Evolutionary conservation across 2,329 filamentous ascomycete species (phyloP).

Genomic region (Microdochium paspali): DNA sequence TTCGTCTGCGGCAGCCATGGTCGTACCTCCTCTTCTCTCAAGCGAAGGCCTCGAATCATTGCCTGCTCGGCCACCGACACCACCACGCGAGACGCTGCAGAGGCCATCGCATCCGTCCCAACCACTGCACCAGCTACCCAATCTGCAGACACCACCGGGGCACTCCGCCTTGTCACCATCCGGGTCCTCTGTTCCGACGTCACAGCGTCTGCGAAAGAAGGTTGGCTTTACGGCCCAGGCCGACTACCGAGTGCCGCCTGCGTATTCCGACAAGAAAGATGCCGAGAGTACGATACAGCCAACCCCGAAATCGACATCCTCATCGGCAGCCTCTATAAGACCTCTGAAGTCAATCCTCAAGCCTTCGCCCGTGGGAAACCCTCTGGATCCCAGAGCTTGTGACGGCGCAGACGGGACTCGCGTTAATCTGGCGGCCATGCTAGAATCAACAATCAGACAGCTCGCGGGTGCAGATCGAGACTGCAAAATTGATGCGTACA

Average conservation of each 20-base stretch:
- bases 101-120: slow-evolving; percentile 21
- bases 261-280: slow-evolving; percentile 29
- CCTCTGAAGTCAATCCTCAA: slow-evolving; percentile 71
- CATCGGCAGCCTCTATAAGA: slow-evolving; percentile 27
- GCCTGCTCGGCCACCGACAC: slow-evolving; percentile 54
- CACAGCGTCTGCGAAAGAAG: slow-evolving; percentile 37
- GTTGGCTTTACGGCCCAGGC: slow-evolving; percentile 48
- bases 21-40: slow-evolving; percentile 22
- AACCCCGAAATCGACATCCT: slow-evolving; percentile 29
- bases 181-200: slow-evolving; percentile 30
- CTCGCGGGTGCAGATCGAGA: slow-evolving; percentile 65
- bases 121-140: slow-evolving; percentile 30
- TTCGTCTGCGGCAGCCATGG: slow-evolving; percentile 23
- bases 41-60: slow-evolving; percentile 40
- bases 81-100: slow-evolving; percentile 45
- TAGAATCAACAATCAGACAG: slow-evolving; percentile 77
- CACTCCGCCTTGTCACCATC: slow-evolving; percentile 31
- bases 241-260: slow-evolving; percentile 45
- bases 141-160: slow-evolving; percentile 43
- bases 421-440: slow-evolving; percentile 64
- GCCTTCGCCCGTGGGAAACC: slow-evolving; percentile 41
- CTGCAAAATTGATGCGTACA: slow-evolving; percentile 77
- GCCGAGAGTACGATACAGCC: slow-evolving; percentile 18
- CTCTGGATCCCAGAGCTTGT: slow-evolving; percentile 31
- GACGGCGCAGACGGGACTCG: slow-evolving; percentile 23